Base-by-base conservation (phyloP, 257 asterid genomes). In the Salvia hispanica region DNA sequence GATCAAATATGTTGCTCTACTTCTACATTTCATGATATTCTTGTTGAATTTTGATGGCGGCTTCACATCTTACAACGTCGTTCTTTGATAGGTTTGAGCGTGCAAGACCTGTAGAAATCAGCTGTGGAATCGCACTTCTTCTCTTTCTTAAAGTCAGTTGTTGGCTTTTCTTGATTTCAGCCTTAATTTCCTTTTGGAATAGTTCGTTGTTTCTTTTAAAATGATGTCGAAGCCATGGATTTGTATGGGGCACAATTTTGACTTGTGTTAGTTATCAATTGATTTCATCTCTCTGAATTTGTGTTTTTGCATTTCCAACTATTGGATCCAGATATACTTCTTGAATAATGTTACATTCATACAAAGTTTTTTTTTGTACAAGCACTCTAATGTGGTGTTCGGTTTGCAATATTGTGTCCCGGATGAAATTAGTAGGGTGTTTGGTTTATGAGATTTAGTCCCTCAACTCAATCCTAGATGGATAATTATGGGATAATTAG, bases 61-160 rank as follows among this genome's bases (percentile, higher is more conserved):
- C 47, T 14, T 43, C 3, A 11, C 55, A 9, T 56, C 56, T 67
- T 44, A 7, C 5, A 8, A n/a, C 16, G 10, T 15, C 46, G 11
- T 53, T 61, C 7, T 0, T 18, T 64, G 70, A 72, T 59, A 80
- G 85, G 85, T 74, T 71, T 80, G 82, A 80, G 76, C 66, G 82
- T 80, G 13, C 85, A 77, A 72, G 85, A 77, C 36, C 63, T 80
- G 72, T 80, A 80, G 80, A 71, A 39, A 6, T 46, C 58, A 68
- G 31, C 15, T 61, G 51, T 44, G 11, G 0, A 4, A 9, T 4
- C n/a, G 33, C 31, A 13, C 50, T 14, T 58, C 50, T 14, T 58
- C 25, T 59, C 28, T 43, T 64, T 11, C 40, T 5, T 9, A 7
- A 68, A 7, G 63, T 50, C 53, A 31, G 40, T 13, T 48, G 1